A percentile compares a stretch with the other conserved stretches of the same genome.
Evolutionary conservation across 345 rosid genomes (phyloP).

Genomic region (Brassica napus): Da-Ae NC_063445.1:47076001-47076500

Average conservation of each 20-base stretch:
- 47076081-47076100: neutral
- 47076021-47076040: neutral
- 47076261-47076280: neutral
- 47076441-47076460: neutral
- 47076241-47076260: neutral
- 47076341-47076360: neutral
- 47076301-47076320: neutral
- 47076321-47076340: neutral
- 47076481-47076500: neutral
- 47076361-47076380: neutral
- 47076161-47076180: neutral
- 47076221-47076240: neutral
- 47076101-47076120: neutral
- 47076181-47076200: neutral
- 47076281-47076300: neutral
- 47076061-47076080: neutral
- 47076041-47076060: neutral
- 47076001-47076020: neutral
- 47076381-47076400: neutral
- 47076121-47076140: neutral
- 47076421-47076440: neutral
- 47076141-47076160: neutral
- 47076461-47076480: neutral
- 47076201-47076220: neutral
- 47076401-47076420: neutral